Percentiles rank a stretch among this genome's conserved stretches.
Evolutionary conservation across 108 stramenopile genomes (phyloP).

Genomic region (Nannochloropsis oceanica): DNA sequence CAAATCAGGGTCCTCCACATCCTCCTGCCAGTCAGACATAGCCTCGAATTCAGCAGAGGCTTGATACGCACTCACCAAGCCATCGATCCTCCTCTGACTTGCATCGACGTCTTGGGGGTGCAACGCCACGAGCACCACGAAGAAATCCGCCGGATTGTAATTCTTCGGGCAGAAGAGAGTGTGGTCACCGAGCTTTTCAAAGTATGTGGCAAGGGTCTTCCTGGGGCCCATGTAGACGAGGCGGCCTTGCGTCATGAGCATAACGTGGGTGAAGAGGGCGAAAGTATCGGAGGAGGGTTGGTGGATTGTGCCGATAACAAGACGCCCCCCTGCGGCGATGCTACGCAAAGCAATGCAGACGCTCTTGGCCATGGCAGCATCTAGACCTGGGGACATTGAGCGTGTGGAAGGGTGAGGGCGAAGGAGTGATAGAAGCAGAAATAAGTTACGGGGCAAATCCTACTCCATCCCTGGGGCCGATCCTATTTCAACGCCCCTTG

Average conservation of each 20-base stretch:
- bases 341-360: neutral
- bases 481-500: too few relatives aligned
- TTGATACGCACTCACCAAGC: neutral
- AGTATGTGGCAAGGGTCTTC: neutral
- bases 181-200: neutral
- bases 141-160: neutral
- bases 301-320: slow-evolving; percentile 34
- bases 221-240: neutral
- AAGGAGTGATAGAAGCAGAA: too few relatives aligned
- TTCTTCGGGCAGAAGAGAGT: neutral
- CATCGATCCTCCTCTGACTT: neutral
- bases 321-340: slow-evolving; percentile 16
- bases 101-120: neutral
- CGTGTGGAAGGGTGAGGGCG: too few relatives aligned
- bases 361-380: neutral
- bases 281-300: slow-evolving; percentile 29
- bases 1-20: neutral
- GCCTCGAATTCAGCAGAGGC: neutral
- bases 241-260: neutral
- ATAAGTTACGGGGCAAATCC: too few relatives aligned
- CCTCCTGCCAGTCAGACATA: neutral
- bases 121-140: neutral
- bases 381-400: neutral
- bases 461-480: too few relatives aligned
- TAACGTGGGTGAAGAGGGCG: neutral